phyloP scores from a whole-genome alignment of 2,329 filamentous ascomycete species.

The Annulohypoxylon truncatum region DNA sequence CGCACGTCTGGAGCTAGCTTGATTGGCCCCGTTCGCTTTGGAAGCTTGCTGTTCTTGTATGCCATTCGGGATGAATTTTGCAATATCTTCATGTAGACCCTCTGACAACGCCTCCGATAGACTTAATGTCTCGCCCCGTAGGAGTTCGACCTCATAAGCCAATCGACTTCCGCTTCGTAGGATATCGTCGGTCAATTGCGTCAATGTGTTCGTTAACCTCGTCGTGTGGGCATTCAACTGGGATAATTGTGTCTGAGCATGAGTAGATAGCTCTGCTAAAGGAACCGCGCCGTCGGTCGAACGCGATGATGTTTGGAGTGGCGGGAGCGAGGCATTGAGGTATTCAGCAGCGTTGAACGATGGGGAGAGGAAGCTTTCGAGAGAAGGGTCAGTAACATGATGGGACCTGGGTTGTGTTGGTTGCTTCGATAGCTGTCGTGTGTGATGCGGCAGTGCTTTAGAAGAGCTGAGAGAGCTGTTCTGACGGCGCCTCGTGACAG shows the following conservation, averaged over 20 bases:
- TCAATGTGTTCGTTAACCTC: conserved; percentile 82
- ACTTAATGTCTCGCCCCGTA: conserved; percentile 88
- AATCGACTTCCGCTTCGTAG: conserved; percentile 86
- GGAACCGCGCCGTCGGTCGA: conserved; percentile 61
- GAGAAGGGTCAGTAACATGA: conserved; percentile 76
- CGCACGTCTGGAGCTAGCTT: conserved; percentile 35
- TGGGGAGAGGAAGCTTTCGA: conserved; percentile 79
- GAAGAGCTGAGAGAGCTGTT: conserved; percentile 56
- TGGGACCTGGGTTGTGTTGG: conserved; percentile 63
- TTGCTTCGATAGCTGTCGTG: conserved; percentile 54
- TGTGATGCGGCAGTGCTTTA: conserved; percentile 56
- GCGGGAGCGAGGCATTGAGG: conserved; percentile 82
- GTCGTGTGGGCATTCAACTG: conserved; percentile 91
- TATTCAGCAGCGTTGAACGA: conserved; percentile 87
- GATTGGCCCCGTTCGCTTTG: conserved; percentile 37
- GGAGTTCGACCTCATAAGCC: conserved; percentile 92
- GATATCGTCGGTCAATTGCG: conserved; percentile 94
- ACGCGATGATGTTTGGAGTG: conserved; percentile 64
- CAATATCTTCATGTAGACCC: conserved; percentile 76
- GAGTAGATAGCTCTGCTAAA: conserved; percentile 80
- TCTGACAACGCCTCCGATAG: conserved; percentile 82
- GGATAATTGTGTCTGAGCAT: conserved; percentile 85
- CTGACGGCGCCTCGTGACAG: conserved; percentile 57
- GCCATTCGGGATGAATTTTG: conserved; percentile 73
- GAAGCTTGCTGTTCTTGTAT: conserved; percentile 51